Base-by-base conservation (phyloP, 2,329 filamentous ascomycete genomes). In the Lecanicillium sp. region DNA sequence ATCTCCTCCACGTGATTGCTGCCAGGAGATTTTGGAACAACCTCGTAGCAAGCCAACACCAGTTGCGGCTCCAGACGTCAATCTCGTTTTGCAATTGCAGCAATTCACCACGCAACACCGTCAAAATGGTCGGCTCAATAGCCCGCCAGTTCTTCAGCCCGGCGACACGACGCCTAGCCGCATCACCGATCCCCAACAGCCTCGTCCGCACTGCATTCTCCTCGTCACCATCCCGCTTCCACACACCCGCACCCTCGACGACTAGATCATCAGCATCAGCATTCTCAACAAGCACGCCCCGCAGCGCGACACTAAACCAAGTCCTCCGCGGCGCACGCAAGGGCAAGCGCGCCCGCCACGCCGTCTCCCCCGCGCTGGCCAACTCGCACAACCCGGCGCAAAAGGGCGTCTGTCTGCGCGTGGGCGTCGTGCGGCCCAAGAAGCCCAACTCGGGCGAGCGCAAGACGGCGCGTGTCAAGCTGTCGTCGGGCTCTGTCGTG, bases 371-470 rank as follows among this genome's bases (percentile, higher is more conserved):
- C 0, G 89, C 90, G 16, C 75, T 98, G 38, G 71, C 72, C 35
- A 72, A 71, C 46, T 73, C 73, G 45, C 62, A 77, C 37, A 75
- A 85, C 31, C 88, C 92, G 4, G 78, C 84, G 56, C 81, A 95
- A 66, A 96, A 96, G 70, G 92, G 90, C 51, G 92, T 98, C 28
- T 96, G 92, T 62, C 68, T 98, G 47, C 89, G 94, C 59, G 92
- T 96, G 44, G 88, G 86, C 55, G 85, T 89, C 51, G 88, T 85
- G 52, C 88, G 92, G 56, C 92, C 92, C 41, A 98, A 98, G 80
- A 98, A 98, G 67, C 92, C 92, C 48, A 98, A 98, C 64, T 98
- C 92, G 19, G 92, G 89, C 40, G 88, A 96, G 72, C 75, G 92
- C 47, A 98, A 98, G 71, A 92, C 87, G 42, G 90, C 90, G 3